phyloP scores from a whole-genome alignment of 495 filamentous ascomycete genomes.

The Podospora didyma region DNA sequence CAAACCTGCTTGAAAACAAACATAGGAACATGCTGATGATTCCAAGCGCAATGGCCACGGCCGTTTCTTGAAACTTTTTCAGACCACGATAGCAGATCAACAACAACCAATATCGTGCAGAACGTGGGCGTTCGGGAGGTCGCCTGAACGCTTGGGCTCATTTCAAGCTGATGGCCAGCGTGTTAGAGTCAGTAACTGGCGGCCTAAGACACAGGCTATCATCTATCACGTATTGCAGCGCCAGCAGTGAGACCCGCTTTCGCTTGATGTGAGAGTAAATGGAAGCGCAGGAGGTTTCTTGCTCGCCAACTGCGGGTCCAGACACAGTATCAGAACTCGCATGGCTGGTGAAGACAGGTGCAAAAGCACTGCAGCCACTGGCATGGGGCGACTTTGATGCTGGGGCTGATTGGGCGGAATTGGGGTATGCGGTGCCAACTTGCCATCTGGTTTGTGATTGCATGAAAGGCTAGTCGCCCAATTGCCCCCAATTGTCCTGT shows the following conservation, averaged over 20 bases:
- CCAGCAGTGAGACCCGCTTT: neutral
- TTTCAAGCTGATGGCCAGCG: no score
- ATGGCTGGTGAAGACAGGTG: neutral
- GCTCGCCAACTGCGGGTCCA: neutral
- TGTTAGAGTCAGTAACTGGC: no score
- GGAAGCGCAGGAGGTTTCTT: neutral
- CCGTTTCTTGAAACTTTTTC: neutral
- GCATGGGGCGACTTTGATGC: constrained; percentile 2
- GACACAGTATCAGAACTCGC: neutral
- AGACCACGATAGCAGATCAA: neutral
- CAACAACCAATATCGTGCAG: neutral
- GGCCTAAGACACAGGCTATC: no score
- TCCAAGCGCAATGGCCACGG: neutral
- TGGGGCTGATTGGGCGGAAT: constrained; percentile 1
- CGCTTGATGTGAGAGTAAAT: neutral
- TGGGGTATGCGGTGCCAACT: constrained; percentile 7
- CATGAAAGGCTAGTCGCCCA: constrained; percentile 16
- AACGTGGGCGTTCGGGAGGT: no score
- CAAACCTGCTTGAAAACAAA: neutral
- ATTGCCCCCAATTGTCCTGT: constrained; percentile 24
- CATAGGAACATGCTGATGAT: neutral
- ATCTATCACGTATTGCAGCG: no score
- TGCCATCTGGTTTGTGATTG: constrained; percentile 9
- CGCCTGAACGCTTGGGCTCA: no score
- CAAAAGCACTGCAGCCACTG: constrained; percentile 9